Evolutionary conservation across 2,329 filamentous ascomycete genomes (phyloP), one percentile per base, ranked within the genome.

Genomic region (Aspergillus udagawae): DNA sequence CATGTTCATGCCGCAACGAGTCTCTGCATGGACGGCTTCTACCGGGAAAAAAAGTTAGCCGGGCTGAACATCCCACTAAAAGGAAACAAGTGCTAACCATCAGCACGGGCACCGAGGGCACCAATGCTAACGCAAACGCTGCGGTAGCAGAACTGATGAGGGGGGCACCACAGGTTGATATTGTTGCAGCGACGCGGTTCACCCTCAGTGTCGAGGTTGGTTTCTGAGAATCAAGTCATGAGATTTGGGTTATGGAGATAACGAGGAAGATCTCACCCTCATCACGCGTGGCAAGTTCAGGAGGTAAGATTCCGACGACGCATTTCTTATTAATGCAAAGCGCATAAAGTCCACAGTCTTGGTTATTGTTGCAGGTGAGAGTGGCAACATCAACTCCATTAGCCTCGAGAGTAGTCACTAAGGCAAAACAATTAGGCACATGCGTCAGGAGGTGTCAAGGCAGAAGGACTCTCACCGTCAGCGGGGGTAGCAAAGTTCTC

Each of bases 71-170:
- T 14, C 3, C 14, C 14, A 38, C 32, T 4, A 17, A 38, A 38
- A 17, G 32, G 3, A 12, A 38, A 17, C 14, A 17, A 17, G 14
- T 17, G 23, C 42, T 20, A 10, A 45, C 42, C 20, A 45, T 45
- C 21, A 23, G 42, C 20, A 45, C 42, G 42, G 21, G 3, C 42
- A 45, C 20, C 20, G 20, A 45, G 42, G 3, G n/a, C 21, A 14
- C 42, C 42, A 10, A 12, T 9, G 20, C 20, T 20, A 14, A 45
- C 42, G 9, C 42, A 45, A 23, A 23, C 1, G 21, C 42, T 12
- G 42, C 42, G 42, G 42, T 45, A 45, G 42, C 42, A 45, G 42
- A 45, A 10, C 42, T 45, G 20, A 23, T 45, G n/a, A 23, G 42
- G 42, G 21, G 20, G 20, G 10, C 42, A 45, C 42, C 42, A 45